Evolutionary conservation across 352 stramenopile genomes (phyloP).

Genomic region (Globisporangium radiosum): DNA sequence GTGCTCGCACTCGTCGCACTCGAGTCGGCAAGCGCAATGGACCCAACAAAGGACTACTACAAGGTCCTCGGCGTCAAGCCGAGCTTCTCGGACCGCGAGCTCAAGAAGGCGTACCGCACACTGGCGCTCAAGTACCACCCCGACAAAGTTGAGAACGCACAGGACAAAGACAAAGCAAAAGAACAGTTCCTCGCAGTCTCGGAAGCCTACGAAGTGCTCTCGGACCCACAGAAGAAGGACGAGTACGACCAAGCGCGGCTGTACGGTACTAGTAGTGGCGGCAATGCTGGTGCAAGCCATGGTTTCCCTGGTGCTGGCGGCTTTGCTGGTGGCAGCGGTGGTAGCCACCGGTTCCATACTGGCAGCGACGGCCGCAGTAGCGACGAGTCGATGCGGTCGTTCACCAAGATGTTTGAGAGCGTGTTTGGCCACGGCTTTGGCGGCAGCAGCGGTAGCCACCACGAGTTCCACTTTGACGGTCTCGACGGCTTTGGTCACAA

Average conservation of each 20-base stretch:
- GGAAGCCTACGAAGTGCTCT: constrained; percentile 91
- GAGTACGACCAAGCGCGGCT: constrained; percentile 85
- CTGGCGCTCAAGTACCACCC: constrained; percentile 88
- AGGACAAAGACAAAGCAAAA: constrained; percentile 81
- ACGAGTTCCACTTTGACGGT: constrained; percentile 73
- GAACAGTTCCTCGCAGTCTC: constrained; percentile 91
- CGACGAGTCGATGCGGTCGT: constrained; percentile 62
- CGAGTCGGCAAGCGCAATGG: constrained; percentile 27
- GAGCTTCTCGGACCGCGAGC: constrained; percentile 63
- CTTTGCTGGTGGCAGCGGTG: neutral
- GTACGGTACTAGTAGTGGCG: constrained; percentile 18
- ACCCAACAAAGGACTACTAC: constrained; percentile 78
- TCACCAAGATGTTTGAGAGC: constrained; percentile 86
- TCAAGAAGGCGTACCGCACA: constrained; percentile 86
- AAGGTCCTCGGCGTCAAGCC: constrained; percentile 71
- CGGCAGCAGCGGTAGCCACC: constrained; percentile 23
- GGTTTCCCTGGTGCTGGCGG: constrained; percentile 23
- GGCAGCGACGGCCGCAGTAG: constrained; percentile 19
- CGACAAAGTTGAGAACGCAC: constrained; percentile 78
- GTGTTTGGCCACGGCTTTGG: constrained; percentile 70
- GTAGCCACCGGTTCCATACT: constrained; percentile 5
- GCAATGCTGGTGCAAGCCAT: constrained; percentile 5
- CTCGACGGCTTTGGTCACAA: constrained; percentile 75
- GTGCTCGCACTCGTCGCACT: constrained; percentile 17
- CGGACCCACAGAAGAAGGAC: constrained; percentile 81